These are phyloP conservation scores for Solanum gracilifrons DNA, from an alignment of 257 asterid genomes.

Conservation along the genomic window DNA sequence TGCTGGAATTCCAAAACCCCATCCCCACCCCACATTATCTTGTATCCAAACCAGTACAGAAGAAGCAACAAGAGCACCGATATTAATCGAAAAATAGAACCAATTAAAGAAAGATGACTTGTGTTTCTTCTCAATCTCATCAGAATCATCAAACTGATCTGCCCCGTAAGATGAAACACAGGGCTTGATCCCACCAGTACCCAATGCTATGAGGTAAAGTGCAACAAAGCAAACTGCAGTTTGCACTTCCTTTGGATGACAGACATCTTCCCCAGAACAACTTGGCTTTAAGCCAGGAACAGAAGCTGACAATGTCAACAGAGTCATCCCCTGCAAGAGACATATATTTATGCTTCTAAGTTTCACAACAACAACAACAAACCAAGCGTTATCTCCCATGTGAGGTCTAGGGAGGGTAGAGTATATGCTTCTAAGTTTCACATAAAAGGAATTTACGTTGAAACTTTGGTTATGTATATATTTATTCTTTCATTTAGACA, in stretches of 20 bases:
- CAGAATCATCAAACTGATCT: slow-evolving; percentile 61
- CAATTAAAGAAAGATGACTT: slow-evolving; percentile 56
- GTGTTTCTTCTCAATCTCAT: slow-evolving; percentile 47
- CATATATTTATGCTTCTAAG: neutral
- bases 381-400: neutral
- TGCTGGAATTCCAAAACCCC: slow-evolving; percentile 68
- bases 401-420: neutral
- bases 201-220: slow-evolving; percentile 51
- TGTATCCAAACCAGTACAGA: slow-evolving; percentile 54
- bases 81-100: slow-evolving; percentile 57
- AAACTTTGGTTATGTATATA: neutral
- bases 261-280: slow-evolving; percentile 20
- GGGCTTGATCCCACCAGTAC: slow-evolving; percentile 70
- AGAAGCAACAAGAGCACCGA: slow-evolving; percentile 49
- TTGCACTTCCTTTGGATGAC: slow-evolving; percentile 35
- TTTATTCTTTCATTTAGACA: neutral
- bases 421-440: neutral
- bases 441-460: neutral
- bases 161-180: slow-evolving; percentile 79
- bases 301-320: slow-evolving; percentile 54
- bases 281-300: slow-evolving; percentile 45
- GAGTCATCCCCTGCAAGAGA: slow-evolving; percentile 48
- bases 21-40: slow-evolving; percentile 55
- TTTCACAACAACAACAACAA: neutral
- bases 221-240: slow-evolving; percentile 32